phyloP scores from a whole-genome alignment of 208 protist species.

The Angomonas deanei region DNA sequence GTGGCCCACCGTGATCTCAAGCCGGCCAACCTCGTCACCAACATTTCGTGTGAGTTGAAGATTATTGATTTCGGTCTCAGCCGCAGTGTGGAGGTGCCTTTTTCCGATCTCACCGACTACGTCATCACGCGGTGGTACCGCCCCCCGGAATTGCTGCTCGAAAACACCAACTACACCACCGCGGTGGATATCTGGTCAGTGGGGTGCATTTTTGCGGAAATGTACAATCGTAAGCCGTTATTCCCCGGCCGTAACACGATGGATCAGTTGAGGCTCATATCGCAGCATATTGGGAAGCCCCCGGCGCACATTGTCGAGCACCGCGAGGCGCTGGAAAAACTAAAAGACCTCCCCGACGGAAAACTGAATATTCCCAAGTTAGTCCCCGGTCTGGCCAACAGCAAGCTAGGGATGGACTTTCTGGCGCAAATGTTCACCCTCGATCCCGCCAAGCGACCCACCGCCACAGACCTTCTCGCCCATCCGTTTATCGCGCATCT shows the following conservation, averaged over 20 bases:
- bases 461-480: conserved; percentile 69
- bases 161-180: conserved; percentile 81
- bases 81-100: conserved; percentile 74
- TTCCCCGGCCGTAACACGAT: conserved; percentile 89
- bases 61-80: conserved; percentile 92
- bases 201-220: conserved; percentile 95
- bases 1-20: conserved; percentile 90
- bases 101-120: conserved; percentile 82
- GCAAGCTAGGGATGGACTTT: conserved; percentile 71
- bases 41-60: conserved; percentile 83
- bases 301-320: conserved; percentile 83
- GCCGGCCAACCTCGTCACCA: conserved; percentile 86
- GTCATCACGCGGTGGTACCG: conserved; percentile 95
- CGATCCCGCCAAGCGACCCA: conserved; percentile 69
- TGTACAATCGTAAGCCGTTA: conserved; percentile 89
- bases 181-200: conserved; percentile 93
- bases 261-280: conserved; percentile 91
- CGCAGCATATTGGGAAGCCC: conserved; percentile 91
- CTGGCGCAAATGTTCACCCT: conserved; percentile 72
- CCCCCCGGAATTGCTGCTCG: conserved; percentile 90
- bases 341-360: conserved; percentile 68
- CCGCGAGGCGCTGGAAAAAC: conserved; percentile 72
- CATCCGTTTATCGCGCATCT: conserved; percentile 80
- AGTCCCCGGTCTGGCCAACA: conserved; percentile 53
- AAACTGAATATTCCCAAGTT: conserved; percentile 60